phyloP scores from a whole-genome alignment of 495 filamentous ascomycete species.

The Lindgomyces ingoldianus region DNA sequence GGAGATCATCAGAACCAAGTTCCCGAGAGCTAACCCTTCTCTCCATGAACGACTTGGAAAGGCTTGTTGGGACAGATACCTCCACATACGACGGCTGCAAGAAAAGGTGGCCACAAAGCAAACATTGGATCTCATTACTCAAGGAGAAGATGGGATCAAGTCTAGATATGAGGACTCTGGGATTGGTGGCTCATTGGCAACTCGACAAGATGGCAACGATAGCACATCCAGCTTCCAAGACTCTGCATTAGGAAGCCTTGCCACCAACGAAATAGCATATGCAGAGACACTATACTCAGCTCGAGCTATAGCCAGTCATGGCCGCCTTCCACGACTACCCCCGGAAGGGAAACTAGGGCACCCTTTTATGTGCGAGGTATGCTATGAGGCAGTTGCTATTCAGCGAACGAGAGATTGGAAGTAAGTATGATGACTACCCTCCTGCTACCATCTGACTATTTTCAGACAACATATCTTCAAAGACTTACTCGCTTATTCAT shows the following conservation, averaged over 20 bases:
- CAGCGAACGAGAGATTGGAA: too few relatives aligned
- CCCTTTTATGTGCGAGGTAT: neutral
- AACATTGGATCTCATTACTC: neutral
- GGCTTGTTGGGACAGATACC: neutral
- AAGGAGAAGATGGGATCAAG: neutral
- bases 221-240: neutral
- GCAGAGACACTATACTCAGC: neutral
- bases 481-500: too few relatives aligned
- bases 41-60: neutral
- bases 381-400: neutral
- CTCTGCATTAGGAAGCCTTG: neutral
- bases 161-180: neutral
- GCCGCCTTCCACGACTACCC: neutral
- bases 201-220: neutral
- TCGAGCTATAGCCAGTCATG: neutral
- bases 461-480: too few relatives aligned
- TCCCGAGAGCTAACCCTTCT: neutral
- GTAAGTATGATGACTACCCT: too few relatives aligned
- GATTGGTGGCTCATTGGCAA: neutral
- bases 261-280: neutral
- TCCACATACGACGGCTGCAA: neutral
- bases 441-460: too few relatives aligned
- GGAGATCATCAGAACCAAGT: neutral
- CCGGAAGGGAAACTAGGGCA: neutral
- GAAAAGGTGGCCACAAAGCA: neutral